Conservation (phyloP, 371 early-diverging fungal genomes). For the Mortierella polycephala region DNA sequence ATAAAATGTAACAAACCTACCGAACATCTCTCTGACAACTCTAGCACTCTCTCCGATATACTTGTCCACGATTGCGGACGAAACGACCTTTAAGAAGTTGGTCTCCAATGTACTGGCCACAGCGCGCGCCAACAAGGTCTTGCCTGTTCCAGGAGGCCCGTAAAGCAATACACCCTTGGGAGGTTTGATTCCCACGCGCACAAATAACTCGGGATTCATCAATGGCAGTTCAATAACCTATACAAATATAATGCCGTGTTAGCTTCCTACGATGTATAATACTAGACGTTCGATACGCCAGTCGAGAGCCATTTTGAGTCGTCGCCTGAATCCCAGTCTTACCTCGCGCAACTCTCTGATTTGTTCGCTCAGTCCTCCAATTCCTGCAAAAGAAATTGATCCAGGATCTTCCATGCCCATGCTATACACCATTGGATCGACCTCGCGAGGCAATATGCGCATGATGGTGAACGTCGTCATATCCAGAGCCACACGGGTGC, state of each 20-base stretch:
- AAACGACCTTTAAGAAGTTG: constrained; percentile 99
- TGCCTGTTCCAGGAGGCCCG: constrained; percentile 99
- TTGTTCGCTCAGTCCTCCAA: constrained; percentile 98
- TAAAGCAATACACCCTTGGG: constrained; percentile 99
- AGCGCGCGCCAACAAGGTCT: constrained; percentile 99
- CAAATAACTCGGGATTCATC: constrained; percentile 99
- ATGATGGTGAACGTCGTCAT: constrained; percentile 99
- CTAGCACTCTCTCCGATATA: constrained; percentile 99
- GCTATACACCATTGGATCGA: constrained; percentile 99
- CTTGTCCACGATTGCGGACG: constrained; percentile 99
- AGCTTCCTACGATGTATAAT: background rate
- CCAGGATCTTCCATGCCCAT: constrained; percentile 99
- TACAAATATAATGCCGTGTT: background rate
- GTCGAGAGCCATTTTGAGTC: too few relatives aligned
- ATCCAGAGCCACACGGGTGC: constrained; percentile 98
- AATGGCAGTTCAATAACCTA: constrained; percentile 98
- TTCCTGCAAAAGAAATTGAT: constrained; percentile 94
- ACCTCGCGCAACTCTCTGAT: constrained; percentile 98
- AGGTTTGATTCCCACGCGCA: constrained; percentile 99
- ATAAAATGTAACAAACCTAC: constrained; percentile 96
- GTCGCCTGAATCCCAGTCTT: background rate
- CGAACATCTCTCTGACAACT: constrained; percentile 99
- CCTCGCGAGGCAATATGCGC: constrained; percentile 98
- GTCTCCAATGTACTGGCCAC: constrained; percentile 99
- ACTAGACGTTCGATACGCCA: too few relatives aligned